Conservation (phyloP, 2,329 filamentous ascomycete genomes). For the Lithohypha guttulata region DNA sequence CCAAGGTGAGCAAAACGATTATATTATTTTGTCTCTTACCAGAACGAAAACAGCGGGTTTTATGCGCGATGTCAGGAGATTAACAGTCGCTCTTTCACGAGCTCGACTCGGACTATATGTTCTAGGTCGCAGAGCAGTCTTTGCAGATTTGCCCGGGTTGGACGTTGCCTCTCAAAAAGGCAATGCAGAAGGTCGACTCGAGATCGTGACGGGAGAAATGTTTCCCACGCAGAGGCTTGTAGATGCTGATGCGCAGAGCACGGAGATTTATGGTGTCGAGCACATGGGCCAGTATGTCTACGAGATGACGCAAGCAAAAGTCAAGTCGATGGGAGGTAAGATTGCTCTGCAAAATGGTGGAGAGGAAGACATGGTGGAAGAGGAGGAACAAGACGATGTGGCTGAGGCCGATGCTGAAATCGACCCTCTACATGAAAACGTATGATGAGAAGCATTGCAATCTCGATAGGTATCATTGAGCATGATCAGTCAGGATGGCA, state of each 20-base stretch:
- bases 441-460: too few species aligned
- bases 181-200: conserved; percentile 52
- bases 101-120: conserved; percentile 87
- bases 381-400: conserved; percentile 28
- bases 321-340: conserved; percentile 45
- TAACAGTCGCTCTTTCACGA: conserved; percentile 89
- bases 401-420: conserved; percentile 27
- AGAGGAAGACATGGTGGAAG: conserved; percentile 27
- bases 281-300: conserved; percentile 93
- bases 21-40: conserved; percentile 86
- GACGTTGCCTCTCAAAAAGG: conserved; percentile 78
- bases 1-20: conserved; percentile 98
- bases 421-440: conserved; percentile 20
- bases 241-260: conserved; percentile 43
- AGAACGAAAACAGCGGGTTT: conserved; percentile 84
- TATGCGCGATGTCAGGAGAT: conserved; percentile 78
- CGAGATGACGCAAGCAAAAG: conserved; percentile 77
- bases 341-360: conserved; percentile 24
- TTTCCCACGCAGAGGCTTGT: conserved; percentile 55
- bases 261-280: conserved; percentile 80
- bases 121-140: conserved; percentile 75
- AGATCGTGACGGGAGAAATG: conserved; percentile 75
- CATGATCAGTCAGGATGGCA: too few species aligned
- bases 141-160: conserved; percentile 80
- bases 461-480: too few species aligned